Percentiles rank a stretch among this genome's conserved stretches.
Evolutionary conservation across 1,284 basidiomycete genomes (phyloP).

Genomic region (Hypsizygus ulmarius): DNA sequence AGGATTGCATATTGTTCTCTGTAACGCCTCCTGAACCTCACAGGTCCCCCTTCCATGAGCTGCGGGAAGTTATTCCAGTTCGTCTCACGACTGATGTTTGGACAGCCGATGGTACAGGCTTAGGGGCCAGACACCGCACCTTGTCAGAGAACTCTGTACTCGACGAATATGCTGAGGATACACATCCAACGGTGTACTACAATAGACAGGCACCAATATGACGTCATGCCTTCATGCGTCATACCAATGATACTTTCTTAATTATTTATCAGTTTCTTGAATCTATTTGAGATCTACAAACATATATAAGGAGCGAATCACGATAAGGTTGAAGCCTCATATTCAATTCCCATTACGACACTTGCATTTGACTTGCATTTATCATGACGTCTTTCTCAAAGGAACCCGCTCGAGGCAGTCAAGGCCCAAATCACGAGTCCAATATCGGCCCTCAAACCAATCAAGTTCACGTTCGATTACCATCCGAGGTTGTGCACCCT

Average conservation of each 20-base stretch:
- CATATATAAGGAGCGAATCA: too few species aligned
- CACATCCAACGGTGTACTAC: slow-evolving; percentile 5
- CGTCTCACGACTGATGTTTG: slow-evolving; percentile 67
- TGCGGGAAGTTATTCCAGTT: slow-evolving; percentile 59
- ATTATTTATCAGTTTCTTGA: too few species aligned
- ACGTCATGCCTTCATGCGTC: too few species aligned
- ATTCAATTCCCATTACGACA: not conserved
- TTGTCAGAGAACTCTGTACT: slow-evolving; percentile 26
- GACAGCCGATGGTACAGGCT: slow-evolving; percentile 40
- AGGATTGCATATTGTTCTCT: slow-evolving; percentile 66
- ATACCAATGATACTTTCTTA: too few species aligned
- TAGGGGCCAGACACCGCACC: slow-evolving; percentile 21
- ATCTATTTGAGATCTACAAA: too few species aligned
- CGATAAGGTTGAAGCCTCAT: not conserved
- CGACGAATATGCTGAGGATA: slow-evolving; percentile 22
- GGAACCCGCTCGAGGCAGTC: not conserved
- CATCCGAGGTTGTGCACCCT: slow-evolving; percentile 27
- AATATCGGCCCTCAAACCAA: slow-evolving; percentile 6
- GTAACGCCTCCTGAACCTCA: slow-evolving; percentile 54
- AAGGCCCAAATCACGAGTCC: not conserved
- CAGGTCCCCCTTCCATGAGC: slow-evolving; percentile 54
- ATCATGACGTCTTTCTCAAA: not conserved
- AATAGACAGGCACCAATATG: slow-evolving; percentile 10
- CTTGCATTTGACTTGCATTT: not conserved
- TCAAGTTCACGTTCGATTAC: slow-evolving; percentile 13